Base-by-base conservation (phyloP, 2,329 filamentous ascomycete species). In the Pseudogymnoascus sp. region DNA sequence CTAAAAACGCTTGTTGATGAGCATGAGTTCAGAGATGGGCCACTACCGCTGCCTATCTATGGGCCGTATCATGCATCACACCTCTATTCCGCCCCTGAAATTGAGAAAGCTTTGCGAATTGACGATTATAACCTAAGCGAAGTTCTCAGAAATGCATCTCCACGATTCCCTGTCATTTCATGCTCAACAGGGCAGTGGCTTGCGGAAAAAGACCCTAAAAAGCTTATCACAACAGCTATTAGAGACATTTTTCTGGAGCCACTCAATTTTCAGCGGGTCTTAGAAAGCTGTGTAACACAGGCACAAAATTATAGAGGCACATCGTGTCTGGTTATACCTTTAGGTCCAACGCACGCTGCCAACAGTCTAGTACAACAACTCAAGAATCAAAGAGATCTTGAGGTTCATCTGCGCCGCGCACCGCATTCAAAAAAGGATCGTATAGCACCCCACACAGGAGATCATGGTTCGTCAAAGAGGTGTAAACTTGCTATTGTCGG, bases 401-500 rank as follows among this genome's bases (percentile, higher is more conserved):
- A 78, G 15, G 75, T 82, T 3, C 71, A 73, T 13, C 72, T 81
- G 29, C 76, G 76, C 71, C 75, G 38, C 67, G 74, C 13, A 70
- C 72, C 21, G 72, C 35, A 36, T 27, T 74, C 68, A 17, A 58
- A 59, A 27, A 65, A 62, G 39, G 62, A 59, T 33, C 59, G 17
- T 35, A 42, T 48, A 10, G 41, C 42, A 17, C 33, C 44, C 8
- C 31, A 31, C 35, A 62, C 80, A 27, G 79, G 79, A 15, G 80
- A 81, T 66, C 79, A 81, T 65, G 80, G 80, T 9, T 72, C 75
- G 12, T 71, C 65, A 7, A 77, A 76, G 12, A 75, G 83, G 69
- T 83, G 84, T 71, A 92, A 92, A 74, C 84, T 96, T 65, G 91
- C 91, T 63, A 92, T 96, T 65, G 88, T 96, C 35, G 91, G 91